A percentile compares a stretch with the other conserved stretches of the same genome.
Conservation (phyloP, 108 stramenopile species). For the Conticribra weissflogii region DNA sequence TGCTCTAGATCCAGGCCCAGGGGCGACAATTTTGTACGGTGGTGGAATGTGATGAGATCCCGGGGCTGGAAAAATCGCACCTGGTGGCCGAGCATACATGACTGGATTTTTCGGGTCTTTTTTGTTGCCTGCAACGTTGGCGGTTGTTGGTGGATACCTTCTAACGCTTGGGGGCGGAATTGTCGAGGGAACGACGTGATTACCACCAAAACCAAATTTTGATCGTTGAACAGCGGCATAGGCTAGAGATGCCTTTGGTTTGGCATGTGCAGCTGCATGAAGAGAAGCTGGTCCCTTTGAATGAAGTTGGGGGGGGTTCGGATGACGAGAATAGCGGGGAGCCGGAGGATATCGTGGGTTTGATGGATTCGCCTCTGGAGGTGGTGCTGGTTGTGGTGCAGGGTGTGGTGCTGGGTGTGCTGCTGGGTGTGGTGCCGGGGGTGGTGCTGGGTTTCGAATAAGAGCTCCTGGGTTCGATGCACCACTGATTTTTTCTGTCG, state of each 20-base stretch:
- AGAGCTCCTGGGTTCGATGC: too few species aligned
- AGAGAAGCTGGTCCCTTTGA: constrained; percentile 11
- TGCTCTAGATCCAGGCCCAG: too few species aligned
- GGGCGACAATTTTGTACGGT: too few species aligned
- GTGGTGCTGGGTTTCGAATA: neutral
- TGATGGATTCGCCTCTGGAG: neutral
- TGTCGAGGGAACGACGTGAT: constrained; percentile 72
- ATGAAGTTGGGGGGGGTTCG: neutral
- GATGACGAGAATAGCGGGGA: neutral
- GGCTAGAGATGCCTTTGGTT: constrained; percentile 53
- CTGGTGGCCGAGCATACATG: neutral
- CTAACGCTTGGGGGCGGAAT: constrained; percentile 46
- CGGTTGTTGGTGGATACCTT: neutral
- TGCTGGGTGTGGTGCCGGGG: neutral
- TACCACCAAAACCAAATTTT: constrained; percentile 75
- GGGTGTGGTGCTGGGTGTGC: neutral
- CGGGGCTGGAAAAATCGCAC: neutral
- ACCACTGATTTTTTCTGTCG: too few species aligned
- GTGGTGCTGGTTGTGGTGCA: too few species aligned
- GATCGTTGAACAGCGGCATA: constrained; percentile 60
- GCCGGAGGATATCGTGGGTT: constrained; percentile 10
- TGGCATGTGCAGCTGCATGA: constrained; percentile 50
- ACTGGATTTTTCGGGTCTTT: constrained; percentile 1
- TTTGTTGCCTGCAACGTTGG: neutral
- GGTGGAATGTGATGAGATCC: neutral